Percentiles rank a stretch among this genome's conserved stretches.
phyloP scores from a whole-genome alignment of 768 basidiomycete genomes.

The Hemileccinum rubropunctum region DNA sequence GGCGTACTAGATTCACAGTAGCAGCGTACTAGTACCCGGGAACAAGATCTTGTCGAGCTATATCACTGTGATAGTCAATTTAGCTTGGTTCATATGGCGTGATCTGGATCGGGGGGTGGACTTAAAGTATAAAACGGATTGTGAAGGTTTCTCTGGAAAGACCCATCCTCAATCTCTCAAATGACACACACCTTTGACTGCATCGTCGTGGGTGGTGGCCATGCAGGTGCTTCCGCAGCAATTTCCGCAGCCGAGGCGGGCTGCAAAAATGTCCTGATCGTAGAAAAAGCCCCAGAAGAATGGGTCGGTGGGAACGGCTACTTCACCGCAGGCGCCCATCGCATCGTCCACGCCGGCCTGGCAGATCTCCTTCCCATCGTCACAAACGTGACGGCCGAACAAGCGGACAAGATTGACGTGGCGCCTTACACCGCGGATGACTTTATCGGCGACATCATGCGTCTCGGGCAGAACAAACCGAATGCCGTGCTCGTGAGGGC shows the following conservation, averaged over 20 bases:
- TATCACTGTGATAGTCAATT: not conserved
- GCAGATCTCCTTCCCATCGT: constrained; percentile 56
- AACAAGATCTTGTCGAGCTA: too few species aligned
- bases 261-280: constrained; percentile 56
- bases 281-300: constrained; percentile 61
- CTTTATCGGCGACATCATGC: constrained; percentile 59
- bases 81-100: not conserved
- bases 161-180: not conserved
- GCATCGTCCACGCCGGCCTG: constrained; percentile 62
- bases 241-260: constrained; percentile 58
- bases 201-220: constrained; percentile 62
- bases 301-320: constrained; percentile 73
- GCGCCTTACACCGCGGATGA: constrained; percentile 54
- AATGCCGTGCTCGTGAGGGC: constrained; percentile 48
- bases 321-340: constrained; percentile 69
- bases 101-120: too few species aligned
- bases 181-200: constrained; percentile 43
- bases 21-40: too few species aligned
- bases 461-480: constrained; percentile 50
- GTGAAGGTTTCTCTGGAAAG: too few species aligned
- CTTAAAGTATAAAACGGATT: too few species aligned
- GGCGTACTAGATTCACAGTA: too few species aligned
- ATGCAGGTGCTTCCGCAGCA: constrained; percentile 67
- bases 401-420: constrained; percentile 50
- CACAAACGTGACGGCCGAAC: constrained; percentile 42